Evolutionary conservation across 306 rosid species (phyloP).

Genomic region (Casuarina glauca): DNA sequence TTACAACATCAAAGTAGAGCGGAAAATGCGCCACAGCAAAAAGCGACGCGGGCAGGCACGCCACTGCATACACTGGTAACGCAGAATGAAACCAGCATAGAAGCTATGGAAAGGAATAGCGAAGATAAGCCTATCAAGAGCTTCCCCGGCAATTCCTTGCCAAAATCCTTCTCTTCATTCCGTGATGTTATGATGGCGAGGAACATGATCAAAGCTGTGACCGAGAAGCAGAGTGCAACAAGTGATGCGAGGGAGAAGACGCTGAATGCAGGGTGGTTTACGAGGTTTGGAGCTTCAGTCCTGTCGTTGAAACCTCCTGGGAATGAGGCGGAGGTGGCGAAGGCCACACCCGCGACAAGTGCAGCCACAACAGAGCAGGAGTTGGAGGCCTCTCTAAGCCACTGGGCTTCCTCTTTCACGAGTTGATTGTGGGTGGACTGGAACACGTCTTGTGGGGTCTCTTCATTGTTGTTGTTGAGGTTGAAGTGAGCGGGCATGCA

Average conservation of each 20-base stretch:
- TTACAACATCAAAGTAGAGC: constrained; percentile 41
- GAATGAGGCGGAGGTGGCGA: constrained; percentile 35
- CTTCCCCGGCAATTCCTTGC: constrained; percentile 31
- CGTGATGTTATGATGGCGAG: constrained; percentile 50
- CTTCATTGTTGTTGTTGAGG: neutral
- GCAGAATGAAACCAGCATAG: constrained; percentile 47
- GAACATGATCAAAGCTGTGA: constrained; percentile 50
- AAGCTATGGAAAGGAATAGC: constrained; percentile 44
- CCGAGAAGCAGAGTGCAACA: constrained; percentile 49
- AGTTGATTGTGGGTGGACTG: constrained; percentile 28
- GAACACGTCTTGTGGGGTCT: constrained; percentile 50
- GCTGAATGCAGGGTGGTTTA: constrained; percentile 30
- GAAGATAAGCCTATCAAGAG: constrained; percentile 47
- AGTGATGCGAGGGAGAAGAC: constrained; percentile 40
- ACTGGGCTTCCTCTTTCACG: constrained; percentile 28
- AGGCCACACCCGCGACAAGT: constrained; percentile 57
- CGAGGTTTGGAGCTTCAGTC: constrained; percentile 30
- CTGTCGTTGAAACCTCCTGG: constrained; percentile 36
- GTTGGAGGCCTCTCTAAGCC: constrained; percentile 46
- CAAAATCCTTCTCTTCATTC: constrained; percentile 44
- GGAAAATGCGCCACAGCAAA: constrained; percentile 51
- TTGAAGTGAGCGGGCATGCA: constrained; percentile 36
- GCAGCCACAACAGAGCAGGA: constrained; percentile 60
- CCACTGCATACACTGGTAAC: constrained; percentile 33
- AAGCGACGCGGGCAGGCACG: constrained; percentile 45